phyloP scores from a whole-genome alignment of 306 rosid species.

The Glycyrrhiza uralensis region DNA sequence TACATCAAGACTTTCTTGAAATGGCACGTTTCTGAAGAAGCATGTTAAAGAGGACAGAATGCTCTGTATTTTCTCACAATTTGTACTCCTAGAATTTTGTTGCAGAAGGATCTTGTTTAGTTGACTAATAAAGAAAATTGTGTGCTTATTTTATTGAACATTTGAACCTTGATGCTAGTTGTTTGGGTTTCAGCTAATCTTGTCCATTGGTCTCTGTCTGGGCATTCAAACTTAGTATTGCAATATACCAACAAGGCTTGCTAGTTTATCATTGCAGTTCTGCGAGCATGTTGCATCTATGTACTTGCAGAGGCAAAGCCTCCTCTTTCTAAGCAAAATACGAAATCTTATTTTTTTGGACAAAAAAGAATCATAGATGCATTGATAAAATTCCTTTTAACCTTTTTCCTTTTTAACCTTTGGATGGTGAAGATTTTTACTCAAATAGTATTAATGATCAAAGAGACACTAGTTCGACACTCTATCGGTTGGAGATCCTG shows the following conservation, averaged over 20 bases:
- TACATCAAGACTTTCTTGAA: background rate
- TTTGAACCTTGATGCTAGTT: background rate
- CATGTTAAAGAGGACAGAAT: background rate
- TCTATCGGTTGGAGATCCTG: conserved; percentile 76
- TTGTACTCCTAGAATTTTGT: background rate
- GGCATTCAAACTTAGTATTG: conserved; percentile 15
- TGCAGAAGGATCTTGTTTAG: background rate
- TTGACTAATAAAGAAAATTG: background rate
- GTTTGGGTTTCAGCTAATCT: conserved; percentile 13
- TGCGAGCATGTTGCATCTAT: conserved; percentile 1
- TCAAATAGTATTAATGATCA: conserved; percentile 33
- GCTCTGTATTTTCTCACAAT: background rate
- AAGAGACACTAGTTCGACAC: conserved; percentile 41
- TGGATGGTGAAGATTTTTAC: conserved; percentile 46
- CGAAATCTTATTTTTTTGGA: background rate
- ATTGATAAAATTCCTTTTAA: conserved; percentile 19
- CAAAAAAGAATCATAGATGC: background rate
- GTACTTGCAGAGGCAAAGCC: background rate
- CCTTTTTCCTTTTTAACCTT: conserved; percentile 15
- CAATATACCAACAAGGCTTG: conserved; percentile 5
- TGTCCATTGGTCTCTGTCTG: background rate
- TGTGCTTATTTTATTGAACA: background rate
- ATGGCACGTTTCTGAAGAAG: background rate
- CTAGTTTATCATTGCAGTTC: background rate
- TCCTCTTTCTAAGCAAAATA: background rate